Evolutionary conservation across 768 basidiomycete genomes (phyloP).

Genomic region (Leccinum subtestaceum): DNA sequence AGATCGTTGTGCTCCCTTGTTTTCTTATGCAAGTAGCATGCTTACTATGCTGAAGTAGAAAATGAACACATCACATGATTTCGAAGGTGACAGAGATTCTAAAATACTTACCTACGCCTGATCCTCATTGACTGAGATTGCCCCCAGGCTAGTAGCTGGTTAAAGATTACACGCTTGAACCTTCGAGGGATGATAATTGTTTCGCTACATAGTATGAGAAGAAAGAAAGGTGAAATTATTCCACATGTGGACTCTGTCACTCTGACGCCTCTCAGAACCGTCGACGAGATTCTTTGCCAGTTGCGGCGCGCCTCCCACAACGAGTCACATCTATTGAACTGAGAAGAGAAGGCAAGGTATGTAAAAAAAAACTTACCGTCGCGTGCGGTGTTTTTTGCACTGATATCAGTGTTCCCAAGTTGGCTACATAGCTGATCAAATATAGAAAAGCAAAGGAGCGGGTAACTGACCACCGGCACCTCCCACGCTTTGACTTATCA

Average conservation of each 20-base stretch:
- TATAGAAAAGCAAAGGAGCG: not conserved
- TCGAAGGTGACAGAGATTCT: not conserved
- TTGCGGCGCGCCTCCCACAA: not conserved
- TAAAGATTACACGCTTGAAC: not conserved
- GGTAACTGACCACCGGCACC: not conserved
- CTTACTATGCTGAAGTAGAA: not conserved
- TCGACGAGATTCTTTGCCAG: not conserved
- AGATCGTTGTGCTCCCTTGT: not conserved
- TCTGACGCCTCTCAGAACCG: conserved; percentile 6
- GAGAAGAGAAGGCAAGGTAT: not conserved
- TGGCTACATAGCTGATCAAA: not conserved
- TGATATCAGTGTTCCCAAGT: not conserved
- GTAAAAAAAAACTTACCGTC: not conserved
- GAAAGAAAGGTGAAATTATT: not conserved
- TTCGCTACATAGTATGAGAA: no score
- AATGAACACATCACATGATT: not conserved
- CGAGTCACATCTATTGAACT: not conserved
- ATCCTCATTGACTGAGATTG: not conserved
- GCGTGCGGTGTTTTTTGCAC: not conserved
- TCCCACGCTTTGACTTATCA: conserved; percentile 7
- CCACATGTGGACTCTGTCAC: conserved; percentile 5
- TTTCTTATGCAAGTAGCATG: not conserved
- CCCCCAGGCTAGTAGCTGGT: not conserved
- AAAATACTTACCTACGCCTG: not conserved
- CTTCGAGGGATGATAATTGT: conserved; percentile 5